Percentiles rank a stretch among this genome's conserved stretches.
These are phyloP conservation scores for Syzygium jambos DNA, from an alignment of 345 rosid genomes.

Conservation along the genomic window DNA sequence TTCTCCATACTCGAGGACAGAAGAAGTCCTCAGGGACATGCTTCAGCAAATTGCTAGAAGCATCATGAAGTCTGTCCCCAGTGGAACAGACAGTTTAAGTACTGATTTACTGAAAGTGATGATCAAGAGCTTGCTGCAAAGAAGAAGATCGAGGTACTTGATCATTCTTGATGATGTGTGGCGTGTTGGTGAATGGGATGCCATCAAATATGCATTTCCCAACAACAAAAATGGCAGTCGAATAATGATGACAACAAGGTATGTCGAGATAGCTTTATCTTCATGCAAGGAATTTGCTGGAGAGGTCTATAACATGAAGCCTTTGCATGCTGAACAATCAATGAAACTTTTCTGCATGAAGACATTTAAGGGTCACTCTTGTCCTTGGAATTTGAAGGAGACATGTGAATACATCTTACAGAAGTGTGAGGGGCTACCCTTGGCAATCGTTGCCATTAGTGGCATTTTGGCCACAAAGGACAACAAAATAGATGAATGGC, in stretches of 20 bases:
- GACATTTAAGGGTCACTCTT: constrained; percentile 4
- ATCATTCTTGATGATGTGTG: constrained; percentile 17
- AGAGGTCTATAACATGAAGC: constrained; percentile 3
- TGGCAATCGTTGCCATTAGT: constrained; percentile 16
- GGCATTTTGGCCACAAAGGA: constrained; percentile 21
- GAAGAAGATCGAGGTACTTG: constrained; percentile 4
- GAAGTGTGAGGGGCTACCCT: constrained; percentile 7
- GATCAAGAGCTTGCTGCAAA: not conserved
- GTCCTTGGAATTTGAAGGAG: constrained; percentile 11
- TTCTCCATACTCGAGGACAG: constrained; percentile 9
- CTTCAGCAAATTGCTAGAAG: constrained; percentile 3
- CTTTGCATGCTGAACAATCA: constrained; percentile 2
- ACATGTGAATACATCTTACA: constrained; percentile 1
- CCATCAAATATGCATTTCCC: constrained; percentile 12
- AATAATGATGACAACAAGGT: constrained; percentile 15
- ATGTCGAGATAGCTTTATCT: constrained; percentile 3
- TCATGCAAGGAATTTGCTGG: constrained; percentile 1
- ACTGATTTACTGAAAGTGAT: not conserved
- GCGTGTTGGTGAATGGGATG: constrained; percentile 7
- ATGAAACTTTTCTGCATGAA: constrained; percentile 13
- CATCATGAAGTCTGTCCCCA: constrained; percentile 1
- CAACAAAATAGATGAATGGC: constrained; percentile 14
- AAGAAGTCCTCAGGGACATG: constrained; percentile 11
- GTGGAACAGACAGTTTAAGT: not conserved
- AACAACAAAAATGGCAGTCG: constrained; percentile 8